phyloP scores from a whole-genome alignment of 2,329 filamentous ascomycete species.

The Colletotrichum tanaceti region DNA sequence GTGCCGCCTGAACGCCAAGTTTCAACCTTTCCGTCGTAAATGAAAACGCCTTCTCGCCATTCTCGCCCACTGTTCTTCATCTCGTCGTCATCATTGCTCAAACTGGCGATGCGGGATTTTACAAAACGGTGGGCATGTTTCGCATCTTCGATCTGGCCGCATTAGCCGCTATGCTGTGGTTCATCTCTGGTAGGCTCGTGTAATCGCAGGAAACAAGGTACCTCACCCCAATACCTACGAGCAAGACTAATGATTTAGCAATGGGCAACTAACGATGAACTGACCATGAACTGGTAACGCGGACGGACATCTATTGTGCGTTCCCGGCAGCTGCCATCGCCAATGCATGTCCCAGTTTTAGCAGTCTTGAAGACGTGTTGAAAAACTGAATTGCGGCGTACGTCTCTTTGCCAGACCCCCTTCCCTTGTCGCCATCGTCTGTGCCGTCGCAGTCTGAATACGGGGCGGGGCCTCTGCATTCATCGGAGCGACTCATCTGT shows the following conservation, averaged over 20 bases:
- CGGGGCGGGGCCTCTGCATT: background rate
- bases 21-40: slow-evolving; percentile 36
- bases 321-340: background rate
- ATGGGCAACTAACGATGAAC: background rate
- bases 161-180: background rate
- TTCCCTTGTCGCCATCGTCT: background rate
- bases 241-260: slow-evolving; percentile 9
- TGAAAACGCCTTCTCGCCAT: slow-evolving; percentile 37
- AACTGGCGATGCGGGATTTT: background rate
- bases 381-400: background rate
- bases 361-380: background rate
- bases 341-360: background rate
- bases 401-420: background rate
- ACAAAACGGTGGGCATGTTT: slow-evolving; percentile 13
- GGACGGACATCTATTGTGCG: too few species aligned
- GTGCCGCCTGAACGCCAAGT: slow-evolving; percentile 41
- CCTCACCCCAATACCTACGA: background rate
- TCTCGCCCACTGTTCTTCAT: slow-evolving; percentile 21
- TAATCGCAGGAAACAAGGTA: slow-evolving; percentile 4
- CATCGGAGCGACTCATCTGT: background rate
- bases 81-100: slow-evolving; percentile 21
- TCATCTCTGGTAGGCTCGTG: background rate
- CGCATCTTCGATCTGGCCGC: slow-evolving; percentile 3
- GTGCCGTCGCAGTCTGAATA: background rate
- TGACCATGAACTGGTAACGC: background rate